Evolutionary conservation across 1,284 basidiomycete genomes (phyloP).

Genomic region (Schizophyllum commune): DNA sequence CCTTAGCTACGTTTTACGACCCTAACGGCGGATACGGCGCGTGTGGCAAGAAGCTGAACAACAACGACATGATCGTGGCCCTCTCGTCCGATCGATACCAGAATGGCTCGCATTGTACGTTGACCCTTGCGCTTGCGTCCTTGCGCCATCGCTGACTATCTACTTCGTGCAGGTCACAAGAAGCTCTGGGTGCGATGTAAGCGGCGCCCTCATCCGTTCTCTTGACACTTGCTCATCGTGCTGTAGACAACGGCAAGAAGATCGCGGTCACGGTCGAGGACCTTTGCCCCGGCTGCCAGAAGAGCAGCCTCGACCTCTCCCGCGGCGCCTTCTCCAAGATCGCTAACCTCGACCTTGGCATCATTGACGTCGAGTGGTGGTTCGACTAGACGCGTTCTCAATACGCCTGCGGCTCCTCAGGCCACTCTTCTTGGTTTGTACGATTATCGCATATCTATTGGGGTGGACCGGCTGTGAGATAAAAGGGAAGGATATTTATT

Average conservation of each 20-base stretch:
- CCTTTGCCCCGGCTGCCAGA: constrained; percentile 28
- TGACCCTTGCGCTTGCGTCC: too few relatives aligned
- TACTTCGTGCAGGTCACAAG: background rate
- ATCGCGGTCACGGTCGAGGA: constrained; percentile 28
- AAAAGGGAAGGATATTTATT: too few relatives aligned
- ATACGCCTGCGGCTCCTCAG: too few relatives aligned
- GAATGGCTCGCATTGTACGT: constrained; percentile 1
- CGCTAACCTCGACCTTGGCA: constrained; percentile 18
- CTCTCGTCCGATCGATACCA: background rate
- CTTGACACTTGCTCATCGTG: background rate
- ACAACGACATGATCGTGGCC: constrained; percentile 2
- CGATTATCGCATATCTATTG: too few relatives aligned
- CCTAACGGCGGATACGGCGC: background rate
- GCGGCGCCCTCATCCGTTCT: background rate
- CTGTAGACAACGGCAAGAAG: constrained; percentile 20
- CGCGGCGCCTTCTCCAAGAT: constrained; percentile 26
- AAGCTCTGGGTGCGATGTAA: background rate
- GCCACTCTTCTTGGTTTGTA: too few relatives aligned
- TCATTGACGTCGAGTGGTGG: constrained; percentile 14
- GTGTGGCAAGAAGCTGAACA: constrained; percentile 1
- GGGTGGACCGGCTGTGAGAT: too few relatives aligned
- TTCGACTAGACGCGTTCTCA: background rate
- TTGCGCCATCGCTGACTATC: background rate
- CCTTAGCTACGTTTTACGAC: background rate
- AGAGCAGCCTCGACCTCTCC: constrained; percentile 29